These are phyloP conservation scores for Naganishia friedmannii DNA, from an alignment of 768 basidiomycete species.

Conservation along the genomic window DNA sequence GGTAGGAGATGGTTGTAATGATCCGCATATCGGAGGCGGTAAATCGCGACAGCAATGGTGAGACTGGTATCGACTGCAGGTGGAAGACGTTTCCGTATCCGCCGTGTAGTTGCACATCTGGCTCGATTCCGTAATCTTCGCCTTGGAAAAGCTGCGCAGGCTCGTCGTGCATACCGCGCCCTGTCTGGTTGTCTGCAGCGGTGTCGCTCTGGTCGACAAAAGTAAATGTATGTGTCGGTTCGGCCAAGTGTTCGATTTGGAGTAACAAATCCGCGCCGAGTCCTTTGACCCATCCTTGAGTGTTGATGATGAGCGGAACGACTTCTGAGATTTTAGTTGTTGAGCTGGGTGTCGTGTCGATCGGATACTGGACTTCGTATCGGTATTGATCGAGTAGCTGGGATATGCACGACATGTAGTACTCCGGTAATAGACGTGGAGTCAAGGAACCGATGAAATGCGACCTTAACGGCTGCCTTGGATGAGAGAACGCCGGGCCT, in stretches of 20 bases:
- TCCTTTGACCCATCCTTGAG: constrained; percentile 95
- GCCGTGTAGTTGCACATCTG: not conserved
- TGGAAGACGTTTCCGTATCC: constrained; percentile 21
- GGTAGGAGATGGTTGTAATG: constrained; percentile 71
- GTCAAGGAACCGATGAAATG: constrained; percentile 80
- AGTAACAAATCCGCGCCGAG: constrained; percentile 75
- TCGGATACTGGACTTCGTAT: constrained; percentile 60
- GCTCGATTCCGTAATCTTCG: constrained; percentile 10
- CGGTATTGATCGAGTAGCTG: constrained; percentile 59
- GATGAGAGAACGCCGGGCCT: constrained; percentile 90
- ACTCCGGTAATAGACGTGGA: constrained; percentile 70
- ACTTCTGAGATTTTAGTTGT: constrained; percentile 58
- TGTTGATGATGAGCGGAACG: constrained; percentile 87
- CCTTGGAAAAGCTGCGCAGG: constrained; percentile 37
- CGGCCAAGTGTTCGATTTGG: constrained; percentile 66
- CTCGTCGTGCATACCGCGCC: constrained; percentile 4
- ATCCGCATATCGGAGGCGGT: constrained; percentile 69
- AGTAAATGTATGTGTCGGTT: constrained; percentile 62
- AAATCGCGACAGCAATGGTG: constrained; percentile 55
- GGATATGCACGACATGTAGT: constrained; percentile 69
- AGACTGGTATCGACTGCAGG: constrained; percentile 58
- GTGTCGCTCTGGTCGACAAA: constrained; percentile 38
- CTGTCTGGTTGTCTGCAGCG: not conserved
- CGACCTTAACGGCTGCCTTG: constrained; percentile 64
- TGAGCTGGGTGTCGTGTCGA: constrained; percentile 42